These are phyloP conservation scores for Diplocarpon mali DNA, from an alignment of 2,329 filamentous ascomycete genomes.

Conservation along the genomic window DNA sequence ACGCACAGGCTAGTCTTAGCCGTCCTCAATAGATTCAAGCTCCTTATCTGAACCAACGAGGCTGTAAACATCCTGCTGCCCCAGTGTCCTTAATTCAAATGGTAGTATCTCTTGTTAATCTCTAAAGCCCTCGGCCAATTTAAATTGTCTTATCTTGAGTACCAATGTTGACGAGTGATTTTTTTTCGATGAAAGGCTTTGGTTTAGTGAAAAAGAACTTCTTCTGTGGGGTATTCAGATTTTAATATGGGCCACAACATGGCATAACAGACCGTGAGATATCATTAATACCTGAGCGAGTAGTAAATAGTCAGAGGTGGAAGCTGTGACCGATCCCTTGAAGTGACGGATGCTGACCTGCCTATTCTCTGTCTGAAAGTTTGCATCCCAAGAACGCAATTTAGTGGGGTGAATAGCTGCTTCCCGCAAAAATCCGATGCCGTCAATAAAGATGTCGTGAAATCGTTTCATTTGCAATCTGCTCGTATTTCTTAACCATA, in stretches of 20 bases:
- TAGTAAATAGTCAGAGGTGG: background rate
- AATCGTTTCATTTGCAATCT: background rate
- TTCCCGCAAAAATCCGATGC: background rate
- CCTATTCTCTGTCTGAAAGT: too few relatives aligned
- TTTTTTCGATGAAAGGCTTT: conserved; percentile 8
- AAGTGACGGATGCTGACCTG: background rate
- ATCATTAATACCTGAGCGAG: background rate
- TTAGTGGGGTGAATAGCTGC: too few relatives aligned
- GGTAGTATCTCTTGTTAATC: background rate
- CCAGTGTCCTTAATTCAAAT: background rate
- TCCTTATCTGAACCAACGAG: conserved; percentile 8
- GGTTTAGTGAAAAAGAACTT: conserved; percentile 14
- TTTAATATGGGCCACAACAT: background rate
- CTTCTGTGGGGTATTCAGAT: background rate
- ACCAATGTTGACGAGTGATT: background rate
- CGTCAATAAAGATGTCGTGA: background rate
- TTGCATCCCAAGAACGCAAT: too few relatives aligned
- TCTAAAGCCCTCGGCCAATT: conserved; percentile 8
- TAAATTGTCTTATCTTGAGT: conserved; percentile 5
- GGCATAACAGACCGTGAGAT: conserved; percentile 1
- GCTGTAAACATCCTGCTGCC: conserved; percentile 1
- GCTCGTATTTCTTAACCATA: background rate
- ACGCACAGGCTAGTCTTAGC: conserved; percentile 3
- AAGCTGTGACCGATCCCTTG: background rate
- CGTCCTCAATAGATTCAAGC: conserved; percentile 19